Conservation (phyloP, 2,329 filamentous ascomycete genomes). For the Colletotrichum magnum region DNA sequence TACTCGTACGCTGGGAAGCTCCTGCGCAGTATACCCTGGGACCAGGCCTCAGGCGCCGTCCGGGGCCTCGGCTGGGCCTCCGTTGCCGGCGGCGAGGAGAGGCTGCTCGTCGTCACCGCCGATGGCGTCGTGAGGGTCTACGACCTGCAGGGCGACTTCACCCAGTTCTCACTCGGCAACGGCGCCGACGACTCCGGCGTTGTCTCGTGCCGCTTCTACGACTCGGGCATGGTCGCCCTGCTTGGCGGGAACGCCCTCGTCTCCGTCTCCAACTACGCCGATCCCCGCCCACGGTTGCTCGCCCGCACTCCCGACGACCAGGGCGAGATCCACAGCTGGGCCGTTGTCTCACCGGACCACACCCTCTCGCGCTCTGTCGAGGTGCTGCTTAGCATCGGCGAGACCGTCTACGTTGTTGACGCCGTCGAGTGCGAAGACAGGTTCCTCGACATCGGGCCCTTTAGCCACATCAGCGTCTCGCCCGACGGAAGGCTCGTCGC, state of each 20-base stretch:
- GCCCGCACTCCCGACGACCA: conserved; percentile 80
- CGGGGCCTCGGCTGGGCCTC: conserved; percentile 96
- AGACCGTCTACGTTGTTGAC: conserved; percentile 90
- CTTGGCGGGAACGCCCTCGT: conserved; percentile 90
- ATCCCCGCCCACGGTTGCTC: conserved; percentile 88
- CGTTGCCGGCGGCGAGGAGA: conserved; percentile 73
- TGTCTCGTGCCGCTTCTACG: conserved; percentile 90
- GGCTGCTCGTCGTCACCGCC: conserved; percentile 86
- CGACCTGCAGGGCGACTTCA: conserved; percentile 94
- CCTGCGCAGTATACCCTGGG: conserved; percentile 90
- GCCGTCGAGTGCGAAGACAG: conserved; percentile 92
- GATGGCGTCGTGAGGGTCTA: conserved; percentile 94
- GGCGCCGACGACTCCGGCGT: conserved; percentile 92
- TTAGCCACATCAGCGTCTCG: conserved; percentile 90
- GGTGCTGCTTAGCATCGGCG: conserved; percentile 86
- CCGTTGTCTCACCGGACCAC: conserved; percentile 87
- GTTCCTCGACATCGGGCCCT: conserved; percentile 91
- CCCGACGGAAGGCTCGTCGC: conserved; percentile 91
- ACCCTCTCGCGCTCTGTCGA: conserved; percentile 95
- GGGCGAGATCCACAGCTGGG: conserved; percentile 88
- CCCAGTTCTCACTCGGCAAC: conserved; percentile 91
- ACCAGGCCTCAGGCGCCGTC: conserved; percentile 83
- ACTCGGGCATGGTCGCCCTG: conserved; percentile 91
- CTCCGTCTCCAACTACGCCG: conserved; percentile 89
- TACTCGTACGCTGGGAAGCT: conserved; percentile 94